phyloP scores from a whole-genome alignment of 495 filamentous ascomycete species.

The Podospora comata region DNA sequence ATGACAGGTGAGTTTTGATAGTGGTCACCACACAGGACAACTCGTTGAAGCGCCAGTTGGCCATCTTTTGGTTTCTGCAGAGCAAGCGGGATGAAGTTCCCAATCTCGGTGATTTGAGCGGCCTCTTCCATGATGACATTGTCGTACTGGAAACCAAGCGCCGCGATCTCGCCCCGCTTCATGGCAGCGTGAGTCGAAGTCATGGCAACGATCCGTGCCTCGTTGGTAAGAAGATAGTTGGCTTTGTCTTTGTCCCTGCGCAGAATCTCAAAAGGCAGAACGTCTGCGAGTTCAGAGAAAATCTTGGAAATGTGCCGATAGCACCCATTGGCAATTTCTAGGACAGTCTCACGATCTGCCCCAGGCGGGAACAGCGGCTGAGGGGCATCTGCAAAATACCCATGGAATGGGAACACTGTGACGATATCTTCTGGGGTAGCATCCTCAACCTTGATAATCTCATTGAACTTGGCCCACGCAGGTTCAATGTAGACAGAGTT shows the following conservation, averaged over 20 bases:
- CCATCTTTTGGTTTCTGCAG: slow-evolving; percentile 79
- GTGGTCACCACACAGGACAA: slow-evolving; percentile 94
- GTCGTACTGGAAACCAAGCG: slow-evolving; percentile 92
- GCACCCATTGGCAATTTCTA: slow-evolving; percentile 82
- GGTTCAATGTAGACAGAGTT: slow-evolving; percentile 86
- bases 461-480: slow-evolving; percentile 82
- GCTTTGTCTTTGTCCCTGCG: slow-evolving; percentile 83
- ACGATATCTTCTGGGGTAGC: slow-evolving; percentile 59
- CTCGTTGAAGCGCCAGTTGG: slow-evolving; percentile 71
- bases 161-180: slow-evolving; percentile 85
- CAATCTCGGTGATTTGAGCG: slow-evolving; percentile 95
- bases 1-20: slow-evolving; percentile 95
- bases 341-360: slow-evolving; percentile 58
- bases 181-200: slow-evolving; percentile 99
- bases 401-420: slow-evolving; percentile 81
- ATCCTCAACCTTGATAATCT: slow-evolving; percentile 49
- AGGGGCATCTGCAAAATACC: slow-evolving; percentile 84
- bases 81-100: slow-evolving; percentile 90
- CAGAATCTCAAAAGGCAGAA: slow-evolving; percentile 92
- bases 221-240: slow-evolving; percentile 92
- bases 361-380: slow-evolving; percentile 73
- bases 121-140: slow-evolving; percentile 99
- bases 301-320: slow-evolving; percentile 89
- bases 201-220: slow-evolving; percentile 96
- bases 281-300: slow-evolving; percentile 89